These are phyloP conservation scores for Circinella minor DNA, from an alignment of 371 early-diverging fungal species.

Conservation along the genomic window DNA sequence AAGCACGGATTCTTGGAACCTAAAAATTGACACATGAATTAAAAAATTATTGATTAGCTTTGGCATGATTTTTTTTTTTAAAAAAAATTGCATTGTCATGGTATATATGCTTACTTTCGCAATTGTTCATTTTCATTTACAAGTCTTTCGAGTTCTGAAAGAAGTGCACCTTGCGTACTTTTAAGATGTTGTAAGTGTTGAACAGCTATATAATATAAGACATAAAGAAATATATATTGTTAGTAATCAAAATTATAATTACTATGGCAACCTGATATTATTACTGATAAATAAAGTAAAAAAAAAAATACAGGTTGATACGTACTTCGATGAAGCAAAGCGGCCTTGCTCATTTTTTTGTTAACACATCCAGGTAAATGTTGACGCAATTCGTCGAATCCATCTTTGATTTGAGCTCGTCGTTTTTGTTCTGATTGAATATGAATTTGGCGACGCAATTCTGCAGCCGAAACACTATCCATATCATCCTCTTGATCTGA, in stretches of 20 bases:
- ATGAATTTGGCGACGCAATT: conserved; percentile 61
- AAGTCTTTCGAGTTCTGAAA: conserved; percentile 50
- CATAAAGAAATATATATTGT: too few relatives aligned
- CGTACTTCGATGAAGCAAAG: conserved; percentile 57
- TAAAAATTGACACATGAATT: conserved; percentile 10
- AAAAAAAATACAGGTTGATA: background rate
- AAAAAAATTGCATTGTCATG: too few relatives aligned
- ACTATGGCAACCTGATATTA: too few relatives aligned
- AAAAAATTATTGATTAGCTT: background rate
- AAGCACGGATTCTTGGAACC: conserved; percentile 53
- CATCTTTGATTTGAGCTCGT: conserved; percentile 65
- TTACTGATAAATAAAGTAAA: too few relatives aligned
- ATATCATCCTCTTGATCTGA: conserved; percentile 36
- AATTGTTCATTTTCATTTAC: conserved; percentile 55
- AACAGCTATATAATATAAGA: conserved; percentile 35
- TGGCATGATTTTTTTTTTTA: too few relatives aligned
- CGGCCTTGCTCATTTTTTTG: conserved; percentile 65
- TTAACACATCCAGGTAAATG: conserved; percentile 59
- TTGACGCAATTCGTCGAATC: conserved; percentile 59
- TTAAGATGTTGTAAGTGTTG: conserved; percentile 56
- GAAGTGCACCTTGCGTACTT: conserved; percentile 46
- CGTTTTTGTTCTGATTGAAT: conserved; percentile 68
- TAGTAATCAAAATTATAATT: too few relatives aligned
- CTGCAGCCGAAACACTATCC: conserved; percentile 45
- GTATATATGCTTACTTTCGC: conserved; percentile 36